A percentile compares a stretch with the other conserved stretches of the same genome.
These are phyloP conservation scores for Prototheca cutis DNA, from an alignment of 163 green algal genomes.

Conservation along the genomic window DNA sequence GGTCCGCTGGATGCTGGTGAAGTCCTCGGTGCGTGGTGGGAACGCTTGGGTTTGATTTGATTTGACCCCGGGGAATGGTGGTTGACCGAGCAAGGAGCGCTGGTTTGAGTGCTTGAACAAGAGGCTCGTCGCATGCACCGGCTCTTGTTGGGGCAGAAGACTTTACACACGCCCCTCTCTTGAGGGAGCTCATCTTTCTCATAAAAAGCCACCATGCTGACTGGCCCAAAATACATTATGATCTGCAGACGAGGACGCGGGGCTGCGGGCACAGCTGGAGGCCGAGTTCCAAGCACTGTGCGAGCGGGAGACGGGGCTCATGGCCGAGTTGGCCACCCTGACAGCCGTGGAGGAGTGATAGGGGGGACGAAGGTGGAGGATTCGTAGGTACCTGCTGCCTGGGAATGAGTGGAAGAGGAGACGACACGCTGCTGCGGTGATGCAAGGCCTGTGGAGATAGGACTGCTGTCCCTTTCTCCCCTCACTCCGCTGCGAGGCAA, in stretches of 20 bases:
- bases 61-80: too few species aligned
- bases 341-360: slow-evolving; percentile 2
- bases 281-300: slow-evolving; percentile 19
- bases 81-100: background rate
- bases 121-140: background rate
- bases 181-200: too few species aligned
- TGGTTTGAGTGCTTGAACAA: background rate
- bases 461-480: too few species aligned
- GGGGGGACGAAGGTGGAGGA: too few species aligned
- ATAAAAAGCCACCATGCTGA: too few species aligned
- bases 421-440: too few species aligned
- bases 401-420: too few species aligned
- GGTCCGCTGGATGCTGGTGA: slow-evolving; percentile 16
- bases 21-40: too few species aligned
- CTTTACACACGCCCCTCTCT: background rate
- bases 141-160: background rate
- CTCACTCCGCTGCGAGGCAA: too few species aligned
- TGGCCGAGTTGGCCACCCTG: slow-evolving; percentile 18
- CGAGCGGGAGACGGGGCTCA: slow-evolving; percentile 20
- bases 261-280: slow-evolving; percentile 14
- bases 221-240: background rate
- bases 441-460: too few species aligned
- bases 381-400: too few species aligned
- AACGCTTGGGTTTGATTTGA: too few species aligned
- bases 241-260: slow-evolving; percentile 18